Evolutionary conservation across 208 protist genomes (phyloP).

Genomic region (Naegleria gruberi): DNA sequence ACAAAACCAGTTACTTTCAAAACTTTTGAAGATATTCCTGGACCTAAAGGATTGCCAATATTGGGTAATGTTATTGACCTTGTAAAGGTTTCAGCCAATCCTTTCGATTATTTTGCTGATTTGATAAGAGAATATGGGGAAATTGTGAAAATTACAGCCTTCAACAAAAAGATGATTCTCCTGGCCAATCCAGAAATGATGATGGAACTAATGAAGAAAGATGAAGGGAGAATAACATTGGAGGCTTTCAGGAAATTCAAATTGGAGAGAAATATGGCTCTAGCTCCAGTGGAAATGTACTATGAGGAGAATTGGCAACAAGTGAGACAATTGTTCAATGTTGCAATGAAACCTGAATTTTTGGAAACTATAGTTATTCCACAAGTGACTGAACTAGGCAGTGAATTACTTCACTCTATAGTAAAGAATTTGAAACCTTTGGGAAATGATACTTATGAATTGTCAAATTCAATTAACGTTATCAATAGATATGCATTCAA

Average conservation of each 20-base stretch:
- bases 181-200: no score
- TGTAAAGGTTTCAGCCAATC: background rate
- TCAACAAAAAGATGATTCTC: no score
- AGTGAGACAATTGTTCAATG: background rate
- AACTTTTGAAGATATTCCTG: background rate
- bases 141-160: background rate
- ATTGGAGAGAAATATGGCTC: no score
- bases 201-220: no score
- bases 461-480: background rate
- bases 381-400: background rate
- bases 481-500: background rate
- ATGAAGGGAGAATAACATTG: no score
- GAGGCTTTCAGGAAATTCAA: no score
- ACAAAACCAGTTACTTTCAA: background rate
- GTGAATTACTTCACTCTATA: background rate
- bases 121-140: background rate
- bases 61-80: background rate
- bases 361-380: background rate
- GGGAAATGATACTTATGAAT: background rate
- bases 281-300: background rate
- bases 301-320: background rate
- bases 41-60: background rate
- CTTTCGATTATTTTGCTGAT: background rate
- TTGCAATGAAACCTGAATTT: background rate
- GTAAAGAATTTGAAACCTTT: background rate